These are phyloP conservation scores for Geranium brycei DNA, from an alignment of 345 rosid species.

Conservation along the genomic window DNA sequence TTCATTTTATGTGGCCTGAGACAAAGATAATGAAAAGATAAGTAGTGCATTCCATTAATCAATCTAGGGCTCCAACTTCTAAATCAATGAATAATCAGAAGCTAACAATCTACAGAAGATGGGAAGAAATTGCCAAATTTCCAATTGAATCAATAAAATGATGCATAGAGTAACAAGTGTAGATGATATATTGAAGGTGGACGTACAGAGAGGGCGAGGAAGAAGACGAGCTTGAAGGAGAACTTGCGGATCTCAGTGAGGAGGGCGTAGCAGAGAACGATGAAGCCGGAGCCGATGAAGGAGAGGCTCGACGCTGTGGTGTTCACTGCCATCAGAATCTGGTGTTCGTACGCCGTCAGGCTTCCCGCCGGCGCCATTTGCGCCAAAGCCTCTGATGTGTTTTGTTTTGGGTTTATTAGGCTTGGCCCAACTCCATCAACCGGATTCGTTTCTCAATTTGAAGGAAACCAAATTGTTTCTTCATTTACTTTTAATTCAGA, in stretches of 20 bases:
- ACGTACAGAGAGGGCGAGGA: conserved; percentile 76
- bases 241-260: conserved; percentile 88
- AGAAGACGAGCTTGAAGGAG: conserved; percentile 97
- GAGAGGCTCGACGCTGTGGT: conserved; percentile 74
- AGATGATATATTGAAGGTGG: too few relatives aligned
- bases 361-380: conserved; percentile 29
- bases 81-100: background rate
- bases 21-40: too few relatives aligned
- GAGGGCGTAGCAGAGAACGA: conserved; percentile 78
- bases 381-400: too few relatives aligned
- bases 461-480: too few relatives aligned
- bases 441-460: too few relatives aligned
- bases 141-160: too few relatives aligned
- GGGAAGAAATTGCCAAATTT: background rate
- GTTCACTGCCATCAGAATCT: conserved; percentile 44
- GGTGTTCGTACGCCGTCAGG: conserved; percentile 40
- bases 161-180: too few relatives aligned
- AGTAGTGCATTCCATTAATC: too few relatives aligned
- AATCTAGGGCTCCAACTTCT: too few relatives aligned
- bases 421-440: too few relatives aligned
- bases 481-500: too few relatives aligned
- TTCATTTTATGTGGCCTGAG: background rate
- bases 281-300: conserved; percentile 74
- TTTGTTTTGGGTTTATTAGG: too few relatives aligned
- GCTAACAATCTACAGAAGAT: background rate